Evolutionary conservation across 108 stramenopile genomes (phyloP).

Genomic region (Discostella pseudostelligera): DNA sequence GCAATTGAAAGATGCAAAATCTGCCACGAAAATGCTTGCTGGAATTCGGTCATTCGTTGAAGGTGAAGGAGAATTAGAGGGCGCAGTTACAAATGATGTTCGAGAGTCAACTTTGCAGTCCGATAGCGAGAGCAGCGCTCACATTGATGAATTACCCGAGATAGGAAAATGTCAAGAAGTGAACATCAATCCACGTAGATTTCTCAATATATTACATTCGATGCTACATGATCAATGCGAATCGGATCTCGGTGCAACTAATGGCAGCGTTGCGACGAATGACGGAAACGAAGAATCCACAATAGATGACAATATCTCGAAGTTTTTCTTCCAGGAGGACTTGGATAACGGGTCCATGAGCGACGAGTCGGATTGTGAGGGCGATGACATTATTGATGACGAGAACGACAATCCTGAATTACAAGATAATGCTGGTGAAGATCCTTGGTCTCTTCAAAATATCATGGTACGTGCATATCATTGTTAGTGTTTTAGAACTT

Average conservation of each 20-base stretch:
- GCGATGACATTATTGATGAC: conserved; percentile 12
- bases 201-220: conserved; percentile 59
- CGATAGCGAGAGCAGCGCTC: conserved; percentile 1
- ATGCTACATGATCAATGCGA: conserved; percentile 35
- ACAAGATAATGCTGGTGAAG: neutral
- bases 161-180: conserved; percentile 20
- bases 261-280: neutral
- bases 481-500: neutral
- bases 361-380: conserved; percentile 14
- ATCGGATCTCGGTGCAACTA: conserved; percentile 1
- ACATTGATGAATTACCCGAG: neutral
- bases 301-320: conserved; percentile 32
- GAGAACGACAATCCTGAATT: neutral
- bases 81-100: conserved; percentile 36
- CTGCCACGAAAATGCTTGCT: conserved; percentile 48
- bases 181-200: conserved; percentile 56
- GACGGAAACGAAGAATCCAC: neutral
- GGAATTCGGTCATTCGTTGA: conserved; percentile 58
- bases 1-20: conserved; percentile 4
- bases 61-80: conserved; percentile 56
- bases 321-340: conserved; percentile 44
- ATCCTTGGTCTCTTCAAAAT: conserved; percentile 22
- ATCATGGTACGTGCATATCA: conserved; percentile 25
- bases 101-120: neutral
- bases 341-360: conserved; percentile 37